A percentile compares a stretch with the other conserved stretches of the same genome.
Conservation (phyloP, 2,329 filamentous ascomycete genomes). For the Penicillium sp. region DNA sequence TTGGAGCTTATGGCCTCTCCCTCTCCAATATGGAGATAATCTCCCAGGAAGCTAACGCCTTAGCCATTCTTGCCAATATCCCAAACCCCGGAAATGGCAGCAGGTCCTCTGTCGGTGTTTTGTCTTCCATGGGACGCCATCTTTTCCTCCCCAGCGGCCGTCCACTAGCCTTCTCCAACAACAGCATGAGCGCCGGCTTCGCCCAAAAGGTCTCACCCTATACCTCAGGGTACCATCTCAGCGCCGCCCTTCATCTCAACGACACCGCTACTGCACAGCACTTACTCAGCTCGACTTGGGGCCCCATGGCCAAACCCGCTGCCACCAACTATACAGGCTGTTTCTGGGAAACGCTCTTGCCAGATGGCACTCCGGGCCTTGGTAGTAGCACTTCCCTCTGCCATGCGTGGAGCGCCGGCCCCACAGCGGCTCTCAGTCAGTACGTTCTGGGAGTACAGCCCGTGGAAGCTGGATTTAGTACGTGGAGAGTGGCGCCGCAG, state of each 20-base stretch:
- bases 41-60: constrained; percentile 9
- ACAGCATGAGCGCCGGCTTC: constrained; percentile 7
- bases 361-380: constrained; percentile 11
- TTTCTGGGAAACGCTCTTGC: constrained; percentile 10
- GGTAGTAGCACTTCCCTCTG: constrained; percentile 33
- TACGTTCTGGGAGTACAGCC: constrained; percentile 32
- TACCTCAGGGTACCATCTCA: constrained; percentile 15
- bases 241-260: constrained; percentile 11
- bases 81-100: neutral
- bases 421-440: constrained; percentile 34
- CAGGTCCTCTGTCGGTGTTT: neutral
- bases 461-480: constrained; percentile 19
- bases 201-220: constrained; percentile 13
- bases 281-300: constrained; percentile 13
- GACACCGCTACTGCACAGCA: constrained; percentile 1
- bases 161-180: constrained; percentile 15
- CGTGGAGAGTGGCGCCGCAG: constrained; percentile 19
- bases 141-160: constrained; percentile 8
- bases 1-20: constrained; percentile 13
- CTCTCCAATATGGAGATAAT: constrained; percentile 10
- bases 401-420: constrained; percentile 38
- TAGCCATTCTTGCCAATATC: neutral
- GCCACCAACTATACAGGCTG: constrained; percentile 18
- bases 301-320: constrained; percentile 11
- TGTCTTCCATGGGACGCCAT: constrained; percentile 10